A percentile compares a stretch with the other conserved stretches of the same genome.
Evolutionary conservation across 1,139 yeast species (phyloP).

Genomic region (Lodderomyces beijingensis): DNA sequence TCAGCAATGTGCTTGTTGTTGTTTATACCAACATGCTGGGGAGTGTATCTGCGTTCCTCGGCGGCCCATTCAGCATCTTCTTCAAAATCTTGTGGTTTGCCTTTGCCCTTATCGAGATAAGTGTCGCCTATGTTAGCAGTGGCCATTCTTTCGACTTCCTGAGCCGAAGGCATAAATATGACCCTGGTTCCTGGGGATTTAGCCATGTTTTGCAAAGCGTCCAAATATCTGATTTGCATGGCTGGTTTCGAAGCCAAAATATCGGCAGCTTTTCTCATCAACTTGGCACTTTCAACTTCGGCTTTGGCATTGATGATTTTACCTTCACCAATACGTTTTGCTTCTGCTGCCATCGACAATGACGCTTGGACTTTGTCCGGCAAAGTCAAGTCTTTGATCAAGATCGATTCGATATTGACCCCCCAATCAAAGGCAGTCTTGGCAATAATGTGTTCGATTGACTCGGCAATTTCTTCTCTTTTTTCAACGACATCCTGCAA

Average conservation of each 20-base stretch:
- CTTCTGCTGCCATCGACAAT: conserved; percentile 72
- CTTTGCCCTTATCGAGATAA: conserved; percentile 9
- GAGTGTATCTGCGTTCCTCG: conserved; percentile 5
- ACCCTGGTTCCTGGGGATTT: conserved; percentile 59
- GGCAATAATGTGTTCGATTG: conserved; percentile 59
- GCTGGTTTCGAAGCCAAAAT: conserved; percentile 76
- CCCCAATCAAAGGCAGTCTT: conserved; percentile 73
- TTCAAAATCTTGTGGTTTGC: conserved; percentile 14
- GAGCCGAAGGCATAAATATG: conserved; percentile 65
- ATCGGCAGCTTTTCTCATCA: conserved; percentile 78
- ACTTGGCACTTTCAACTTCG: conserved; percentile 71
- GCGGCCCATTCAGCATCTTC: conserved; percentile 21
- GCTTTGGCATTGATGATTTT: conserved; percentile 74
- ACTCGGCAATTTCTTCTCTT: conserved; percentile 66
- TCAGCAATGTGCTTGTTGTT: conserved; percentile 16
- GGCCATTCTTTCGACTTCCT: conserved; percentile 38
- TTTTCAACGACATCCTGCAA: conserved; percentile 74
- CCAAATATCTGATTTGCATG: conserved; percentile 75
- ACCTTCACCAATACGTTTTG: conserved; percentile 72
- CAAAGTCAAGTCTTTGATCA: conserved; percentile 63
- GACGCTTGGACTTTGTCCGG: conserved; percentile 58
- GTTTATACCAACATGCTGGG: conserved; percentile 5
- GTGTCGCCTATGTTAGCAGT: conserved; percentile 16
- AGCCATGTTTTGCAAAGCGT: conserved; percentile 78
- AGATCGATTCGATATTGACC: conserved; percentile 62